phyloP scores from a whole-genome alignment of 495 filamentous ascomycete genomes.

The Penicillium crystallinum region DNA sequence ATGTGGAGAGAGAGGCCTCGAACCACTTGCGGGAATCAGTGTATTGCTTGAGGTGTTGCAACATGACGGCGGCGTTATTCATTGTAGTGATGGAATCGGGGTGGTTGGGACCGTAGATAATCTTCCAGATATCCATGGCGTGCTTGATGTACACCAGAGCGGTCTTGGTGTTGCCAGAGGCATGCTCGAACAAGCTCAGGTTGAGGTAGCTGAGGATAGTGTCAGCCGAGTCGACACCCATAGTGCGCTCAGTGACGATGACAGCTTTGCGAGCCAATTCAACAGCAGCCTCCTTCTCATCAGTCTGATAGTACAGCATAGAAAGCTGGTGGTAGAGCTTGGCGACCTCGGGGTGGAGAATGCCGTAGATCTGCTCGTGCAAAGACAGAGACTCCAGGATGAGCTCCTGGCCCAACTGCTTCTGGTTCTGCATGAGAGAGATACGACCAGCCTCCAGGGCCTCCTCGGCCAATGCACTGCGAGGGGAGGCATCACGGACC shows the following conservation, averaged over 20 bases:
- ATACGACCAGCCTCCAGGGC: conserved; percentile 92
- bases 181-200: conserved; percentile 90
- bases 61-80: conserved; percentile 98
- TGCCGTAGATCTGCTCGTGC: conserved; percentile 98
- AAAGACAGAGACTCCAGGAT: conserved; percentile 91
- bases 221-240: conserved; percentile 90
- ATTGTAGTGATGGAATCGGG: conserved; percentile 97
- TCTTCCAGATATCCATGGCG: conserved; percentile 92
- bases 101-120: conserved; percentile 89
- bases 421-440: conserved; percentile 88
- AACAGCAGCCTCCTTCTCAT: conserved; percentile 91
- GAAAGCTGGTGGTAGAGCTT: conserved; percentile 91
- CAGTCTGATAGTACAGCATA: conserved; percentile 90
- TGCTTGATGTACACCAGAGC: conserved; percentile 85
- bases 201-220: conserved; percentile 94
- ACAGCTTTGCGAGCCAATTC: conserved; percentile 95
- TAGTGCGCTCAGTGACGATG: conserved; percentile 89
- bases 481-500: conserved; percentile 87
- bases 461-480: conserved; percentile 88
- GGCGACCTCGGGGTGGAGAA: conserved; percentile 94
- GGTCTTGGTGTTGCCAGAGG: conserved; percentile 75
- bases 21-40: conserved; percentile 94
- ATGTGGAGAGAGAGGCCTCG: conserved; percentile 81
- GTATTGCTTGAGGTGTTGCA: conserved; percentile 88
- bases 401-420: conserved; percentile 93